A percentile compares a stretch with the other conserved stretches of the same genome.
phyloP scores from a whole-genome alignment of 2,329 filamentous ascomycete genomes.

The Botrytis deweyae region DNA sequence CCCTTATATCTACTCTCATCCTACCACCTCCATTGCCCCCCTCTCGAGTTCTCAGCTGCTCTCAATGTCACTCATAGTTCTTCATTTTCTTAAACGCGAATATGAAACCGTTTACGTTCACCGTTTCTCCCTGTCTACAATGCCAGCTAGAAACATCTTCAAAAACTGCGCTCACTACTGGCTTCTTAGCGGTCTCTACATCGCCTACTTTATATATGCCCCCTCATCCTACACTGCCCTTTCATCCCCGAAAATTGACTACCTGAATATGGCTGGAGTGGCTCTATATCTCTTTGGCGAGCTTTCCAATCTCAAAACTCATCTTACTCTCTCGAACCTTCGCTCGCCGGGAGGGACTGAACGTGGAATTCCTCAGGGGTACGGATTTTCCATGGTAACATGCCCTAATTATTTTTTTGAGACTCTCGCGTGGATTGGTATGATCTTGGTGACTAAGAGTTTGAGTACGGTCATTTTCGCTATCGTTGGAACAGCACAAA shows the following conservation, averaged over 20 bases:
- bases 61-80: conserved; percentile 68
- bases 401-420: conserved; percentile 99
- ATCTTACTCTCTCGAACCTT: conserved; percentile 74
- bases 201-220: conserved; percentile 82
- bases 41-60: conserved; percentile 70
- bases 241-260: conserved; percentile 38
- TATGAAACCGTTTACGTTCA: conserved; percentile 92
- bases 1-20: conserved; percentile 65
- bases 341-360: conserved; percentile 79
- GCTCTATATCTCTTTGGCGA: conserved; percentile 76
- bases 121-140: conserved; percentile 91
- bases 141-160: conserved; percentile 88
- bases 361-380: conserved; percentile 81
- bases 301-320: conserved; percentile 74
- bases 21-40: conserved; percentile 45
- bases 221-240: conserved; percentile 67
- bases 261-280: conserved; percentile 65
- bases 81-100: conserved; percentile 95
- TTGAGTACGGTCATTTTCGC: conserved; percentile 78
- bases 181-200: conserved; percentile 74
- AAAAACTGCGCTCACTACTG: conserved; percentile 97
- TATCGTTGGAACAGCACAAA: conserved; percentile 69
- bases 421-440: conserved; percentile 78
- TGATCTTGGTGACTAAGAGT: conserved; percentile 77
- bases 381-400: conserved; percentile 83